Base-by-base conservation (phyloP, 2,329 filamentous ascomycete species). In the Penicillium rolfsii region DNA sequence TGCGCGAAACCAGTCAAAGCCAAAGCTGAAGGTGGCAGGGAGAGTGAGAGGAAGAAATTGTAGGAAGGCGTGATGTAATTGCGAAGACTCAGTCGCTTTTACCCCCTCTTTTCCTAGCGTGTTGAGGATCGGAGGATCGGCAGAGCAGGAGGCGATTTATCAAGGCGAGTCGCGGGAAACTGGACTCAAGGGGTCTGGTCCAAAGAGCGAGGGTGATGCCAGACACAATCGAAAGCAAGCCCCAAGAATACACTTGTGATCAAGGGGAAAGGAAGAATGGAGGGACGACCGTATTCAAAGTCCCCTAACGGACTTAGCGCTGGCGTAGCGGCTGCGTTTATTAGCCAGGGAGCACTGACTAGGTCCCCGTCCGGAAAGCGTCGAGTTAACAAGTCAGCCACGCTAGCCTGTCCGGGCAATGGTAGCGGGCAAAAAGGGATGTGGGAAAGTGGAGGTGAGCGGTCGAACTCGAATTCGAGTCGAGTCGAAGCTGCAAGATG, bases 91-190 rank as follows among this genome's bases (percentile, higher is more conserved):
- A 16, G 52, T 64, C 55, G 54, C 56, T 61, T 52, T 59, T 24
- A 38, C 35, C 30, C 40, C 65, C 65, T 62, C 61, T 63, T 61
- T 65, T 68, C 65, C 65, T 40, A 58, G 53, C 59, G 59, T 55
- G 49, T 65, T 48, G 55, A 57, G 52, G 57, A 57, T 61, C 62
- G 53, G 58, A 41, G 58, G 63, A 65, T 67, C 61, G 61, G 57
- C 61, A 62, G 63, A 55, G 61, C 55, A 58, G 63, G 59, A 61
- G 57, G 63, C 57, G 52, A 58, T 28, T 38, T 52, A 52, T 49
- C 36, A 59, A 52, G 43, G 43, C 40, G 38, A 43, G 26, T 30
- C 43, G 52, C 49, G 35, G 50, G 50, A 54, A 19, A 55, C 52
- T 54, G 16, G 26, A 45, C 22, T 22, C 46, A 28, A 28, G 24